Percentiles rank a stretch among this genome's conserved stretches.
phyloP scores from a whole-genome alignment of 1,139 yeast species.

The Diutina rugosa region DNA sequence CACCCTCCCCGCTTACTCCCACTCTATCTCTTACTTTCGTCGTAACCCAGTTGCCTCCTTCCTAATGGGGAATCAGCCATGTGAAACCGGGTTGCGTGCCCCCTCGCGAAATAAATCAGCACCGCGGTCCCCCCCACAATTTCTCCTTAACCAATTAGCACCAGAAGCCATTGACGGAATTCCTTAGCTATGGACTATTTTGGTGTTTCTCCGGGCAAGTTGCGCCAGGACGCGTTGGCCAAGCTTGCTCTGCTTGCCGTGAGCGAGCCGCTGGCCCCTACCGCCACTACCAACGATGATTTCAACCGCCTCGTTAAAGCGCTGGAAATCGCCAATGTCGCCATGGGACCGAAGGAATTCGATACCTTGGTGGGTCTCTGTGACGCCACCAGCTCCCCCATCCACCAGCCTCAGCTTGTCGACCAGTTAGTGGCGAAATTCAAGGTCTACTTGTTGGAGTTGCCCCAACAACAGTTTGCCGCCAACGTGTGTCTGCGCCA shows the following conservation, averaged over 20 bases:
- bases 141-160: neutral
- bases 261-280: neutral
- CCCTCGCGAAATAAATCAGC: neutral
- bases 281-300: neutral
- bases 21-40: too few relatives aligned
- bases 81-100: neutral
- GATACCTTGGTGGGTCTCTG: constrained; percentile 64
- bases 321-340: constrained; percentile 15
- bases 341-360: constrained; percentile 44
- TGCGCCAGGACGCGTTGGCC: constrained; percentile 1
- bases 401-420: constrained; percentile 16
- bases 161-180: neutral
- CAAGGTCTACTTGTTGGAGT: constrained; percentile 43
- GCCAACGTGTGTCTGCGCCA: constrained; percentile 11
- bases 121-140: neutral
- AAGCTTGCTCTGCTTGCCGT: neutral
- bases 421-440: constrained; percentile 38
- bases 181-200: neutral
- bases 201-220: neutral
- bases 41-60: neutral
- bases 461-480: constrained; percentile 37
- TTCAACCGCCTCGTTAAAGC: neutral
- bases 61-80: neutral
- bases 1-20: too few relatives aligned
- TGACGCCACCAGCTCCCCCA: constrained; percentile 24